Conservation (phyloP, 1,284 basidiomycete species). For the Testicularia cyperi region DNA sequence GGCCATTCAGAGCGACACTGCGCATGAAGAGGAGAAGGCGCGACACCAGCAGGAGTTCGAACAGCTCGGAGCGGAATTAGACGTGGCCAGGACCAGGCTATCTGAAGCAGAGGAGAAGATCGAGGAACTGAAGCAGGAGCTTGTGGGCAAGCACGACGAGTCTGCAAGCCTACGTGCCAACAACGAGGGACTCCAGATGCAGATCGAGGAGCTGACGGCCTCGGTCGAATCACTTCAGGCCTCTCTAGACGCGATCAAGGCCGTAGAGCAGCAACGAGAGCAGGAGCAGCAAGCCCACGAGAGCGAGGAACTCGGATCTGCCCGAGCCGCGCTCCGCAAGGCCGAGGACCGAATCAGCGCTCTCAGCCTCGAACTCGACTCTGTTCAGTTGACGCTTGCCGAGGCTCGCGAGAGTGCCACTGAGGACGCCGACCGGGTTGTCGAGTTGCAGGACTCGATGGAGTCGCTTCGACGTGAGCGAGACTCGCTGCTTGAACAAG, state of each 20-base stretch:
- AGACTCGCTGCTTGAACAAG: too few relatives aligned
- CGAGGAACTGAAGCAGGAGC: too few relatives aligned
- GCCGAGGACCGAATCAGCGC: conserved; percentile 1
- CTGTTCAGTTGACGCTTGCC: conserved; percentile 7
- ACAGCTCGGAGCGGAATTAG: too few relatives aligned
- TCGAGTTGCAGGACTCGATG: background rate
- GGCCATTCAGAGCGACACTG: too few relatives aligned
- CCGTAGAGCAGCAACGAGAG: background rate
- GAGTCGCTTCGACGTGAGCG: background rate
- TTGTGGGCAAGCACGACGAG: too few relatives aligned
- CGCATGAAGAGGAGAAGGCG: too few relatives aligned
- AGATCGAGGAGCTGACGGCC: background rate
- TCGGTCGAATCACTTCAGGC: too few relatives aligned
- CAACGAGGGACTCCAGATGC: too few relatives aligned
- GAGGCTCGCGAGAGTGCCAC: conserved; percentile 13
- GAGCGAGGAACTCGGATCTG: background rate
- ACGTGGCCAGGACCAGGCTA: too few relatives aligned
- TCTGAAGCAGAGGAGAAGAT: too few relatives aligned
- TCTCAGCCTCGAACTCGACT: background rate
- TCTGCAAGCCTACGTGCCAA: too few relatives aligned
- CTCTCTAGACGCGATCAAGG: too few relatives aligned
- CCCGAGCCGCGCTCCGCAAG: conserved; percentile 1
- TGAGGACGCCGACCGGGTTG: conserved; percentile 6
- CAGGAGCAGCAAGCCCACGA: background rate
- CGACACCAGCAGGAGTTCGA: conserved; percentile 1